A percentile compares a stretch with the other conserved stretches of the same genome.
phyloP scores from a whole-genome alignment of 768 basidiomycete genomes.

The Phlebiopsis gigantea region DNA sequence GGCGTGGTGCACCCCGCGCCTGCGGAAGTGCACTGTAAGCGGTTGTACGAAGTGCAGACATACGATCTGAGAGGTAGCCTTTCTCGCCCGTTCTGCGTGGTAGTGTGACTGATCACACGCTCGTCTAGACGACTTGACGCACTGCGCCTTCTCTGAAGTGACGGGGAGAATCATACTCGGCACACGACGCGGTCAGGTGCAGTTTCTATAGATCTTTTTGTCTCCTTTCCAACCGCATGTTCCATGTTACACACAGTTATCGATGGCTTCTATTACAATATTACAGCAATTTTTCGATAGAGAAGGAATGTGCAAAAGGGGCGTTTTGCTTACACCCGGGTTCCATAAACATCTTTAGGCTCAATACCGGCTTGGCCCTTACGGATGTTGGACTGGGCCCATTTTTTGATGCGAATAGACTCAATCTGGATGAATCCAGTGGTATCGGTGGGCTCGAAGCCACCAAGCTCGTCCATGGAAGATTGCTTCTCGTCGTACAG shows the following conservation, averaged over 20 bases:
- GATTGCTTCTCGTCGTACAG: slow-evolving; percentile 94
- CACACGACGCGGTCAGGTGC: slow-evolving; percentile 23
- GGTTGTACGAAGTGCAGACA: slow-evolving; percentile 23
- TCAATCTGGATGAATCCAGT: slow-evolving; percentile 97
- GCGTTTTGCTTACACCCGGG: slow-evolving; percentile 32
- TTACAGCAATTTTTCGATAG: background rate
- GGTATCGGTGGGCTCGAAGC: slow-evolving; percentile 94
- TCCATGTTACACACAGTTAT: background rate
- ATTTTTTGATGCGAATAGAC: slow-evolving; percentile 98
- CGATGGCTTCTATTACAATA: background rate
- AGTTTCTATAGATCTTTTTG: slow-evolving; percentile 16
- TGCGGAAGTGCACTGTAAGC: slow-evolving; percentile 16
- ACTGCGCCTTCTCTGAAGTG: slow-evolving; percentile 27
- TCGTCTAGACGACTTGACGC: slow-evolving; percentile 26
- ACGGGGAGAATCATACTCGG: slow-evolving; percentile 25
- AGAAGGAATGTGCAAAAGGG: background rate
- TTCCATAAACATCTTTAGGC: slow-evolving; percentile 76
- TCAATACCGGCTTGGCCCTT: slow-evolving; percentile 78
- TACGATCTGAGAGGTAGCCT: slow-evolving; percentile 26
- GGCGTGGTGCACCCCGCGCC: background rate
- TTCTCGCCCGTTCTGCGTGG: background rate
- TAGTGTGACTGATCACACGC: background rate
- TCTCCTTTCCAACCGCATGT: background rate
- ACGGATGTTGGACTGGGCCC: slow-evolving; percentile 83
- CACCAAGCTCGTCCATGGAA: slow-evolving; percentile 98